Evolutionary conservation across 2,329 filamentous ascomycete species (phyloP), one percentile per base, ranked within the genome.

Genomic region (Blumeria graminis): DNA sequence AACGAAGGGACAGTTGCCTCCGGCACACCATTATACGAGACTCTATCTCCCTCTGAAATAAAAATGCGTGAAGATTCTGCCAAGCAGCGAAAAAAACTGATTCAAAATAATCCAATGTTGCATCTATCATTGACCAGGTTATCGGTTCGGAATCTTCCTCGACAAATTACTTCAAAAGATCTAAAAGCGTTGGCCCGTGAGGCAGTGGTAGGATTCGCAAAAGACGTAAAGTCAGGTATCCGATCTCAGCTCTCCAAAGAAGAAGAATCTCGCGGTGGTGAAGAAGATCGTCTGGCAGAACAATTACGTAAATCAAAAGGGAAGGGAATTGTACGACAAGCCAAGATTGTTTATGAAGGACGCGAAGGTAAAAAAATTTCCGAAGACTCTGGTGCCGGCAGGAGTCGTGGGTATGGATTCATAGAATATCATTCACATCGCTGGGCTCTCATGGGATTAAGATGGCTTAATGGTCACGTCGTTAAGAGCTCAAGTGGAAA

Each of bases 361-460:
- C 77, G 78, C 38, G 81, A 92, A 62, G 92, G 92, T 50, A 80
- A 80, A 64, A 96, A 95, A 71, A 80, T 94, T 13, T 70, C 76
- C 8, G 88, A 94, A 69, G 75, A 77, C 46, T 80, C 74, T 55
- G 87, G 85, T 7, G 87, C 81, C 6, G 89, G 89, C 51, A 78
- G 85, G 66, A 92, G 85, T 67, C 79, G 90, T 67, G 92, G 92
- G 5, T 98, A 98, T 67, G 92, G 93, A 11, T 98, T 98, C 72
- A 84, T 98, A 62, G 92, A 98, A 71, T 98, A 95, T 70, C 84
- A 81, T 61, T 92, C 86, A 34, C 92, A 98, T 66, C 83, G 92
- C 54, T 90, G 84, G 74, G 92, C 92, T 13, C 75, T 98, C 41
- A 96, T 96, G 86, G 92, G 87, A 28, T 73, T 98, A 60, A 77